These are phyloP conservation scores for Pseudonitzschia multiseries DNA, from an alignment of 108 stramenopile species.

Conservation along the genomic window DNA sequence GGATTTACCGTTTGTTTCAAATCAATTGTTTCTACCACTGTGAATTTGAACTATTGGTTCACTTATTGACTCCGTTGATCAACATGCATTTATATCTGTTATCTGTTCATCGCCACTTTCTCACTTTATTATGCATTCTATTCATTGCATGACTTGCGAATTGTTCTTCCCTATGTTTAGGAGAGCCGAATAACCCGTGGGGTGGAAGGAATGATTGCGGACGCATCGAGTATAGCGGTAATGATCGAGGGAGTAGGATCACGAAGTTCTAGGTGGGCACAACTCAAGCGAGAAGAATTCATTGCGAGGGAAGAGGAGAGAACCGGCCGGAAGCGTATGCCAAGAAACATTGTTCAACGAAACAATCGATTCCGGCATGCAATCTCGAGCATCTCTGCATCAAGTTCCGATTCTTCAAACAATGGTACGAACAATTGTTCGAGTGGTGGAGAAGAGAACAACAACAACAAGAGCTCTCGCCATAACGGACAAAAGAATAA, in stretches of 20 bases:
- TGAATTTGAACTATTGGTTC: neutral
- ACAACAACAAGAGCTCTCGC: conserved; percentile 25
- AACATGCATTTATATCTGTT: neutral
- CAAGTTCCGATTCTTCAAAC: conserved; percentile 64
- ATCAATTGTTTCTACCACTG: neutral
- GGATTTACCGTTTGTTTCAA: neutral
- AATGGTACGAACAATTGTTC: conserved; percentile 25
- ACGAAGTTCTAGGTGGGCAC: conserved; percentile 72
- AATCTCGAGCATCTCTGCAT: conserved; percentile 72
- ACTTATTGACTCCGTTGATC: neutral
- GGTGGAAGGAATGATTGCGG: conserved; percentile 71
- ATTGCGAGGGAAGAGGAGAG: conserved; percentile 35
- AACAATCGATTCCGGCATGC: conserved; percentile 63
- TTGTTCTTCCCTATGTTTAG: conserved; percentile 24
- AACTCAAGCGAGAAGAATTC: conserved; percentile 78
- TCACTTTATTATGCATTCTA: neutral
- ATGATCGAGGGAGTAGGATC: conserved; percentile 86
- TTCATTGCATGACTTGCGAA: neutral
- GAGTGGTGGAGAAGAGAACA: conserved; percentile 54
- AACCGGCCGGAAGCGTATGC: conserved; percentile 49
- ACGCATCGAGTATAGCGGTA: conserved; percentile 80
- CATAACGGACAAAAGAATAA: conserved; percentile 20
- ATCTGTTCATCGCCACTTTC: neutral
- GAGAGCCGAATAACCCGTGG: conserved; percentile 83
- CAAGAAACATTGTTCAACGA: conserved; percentile 51